Evolutionary conservation across 768 basidiomycete species (phyloP), one percentile per base, ranked within the genome.

Genomic region (Sistotremastrum niveocremeum): DNA sequence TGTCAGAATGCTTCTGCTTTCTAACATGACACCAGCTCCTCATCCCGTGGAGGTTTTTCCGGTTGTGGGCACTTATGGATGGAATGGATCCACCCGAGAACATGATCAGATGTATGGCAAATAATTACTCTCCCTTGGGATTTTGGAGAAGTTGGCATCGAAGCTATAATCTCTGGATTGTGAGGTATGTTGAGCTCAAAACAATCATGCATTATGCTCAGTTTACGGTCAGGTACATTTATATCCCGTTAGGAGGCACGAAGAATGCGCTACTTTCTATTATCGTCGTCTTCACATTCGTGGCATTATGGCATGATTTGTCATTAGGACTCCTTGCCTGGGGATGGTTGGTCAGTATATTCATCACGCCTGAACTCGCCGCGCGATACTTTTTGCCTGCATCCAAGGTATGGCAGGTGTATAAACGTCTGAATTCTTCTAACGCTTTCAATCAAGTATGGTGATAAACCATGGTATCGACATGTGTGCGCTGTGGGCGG

Each of bases 61-160:
- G 93, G 2, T 65, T 95, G 12, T 97, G 93, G 90, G 82, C 93
- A 2, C 66, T 98, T 20, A 60, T 76, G 5, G 87, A 90, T 55
- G 87, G 86, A 0, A 73, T 97, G 34, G 88, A 95, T 54, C 84
- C 90, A 0, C 95, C 94, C 0, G 95, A 99, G 62, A 99, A 99
- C 62, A 95, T 97, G 95, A 74, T 99, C 8, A 76, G 95, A n/a
- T 98, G 95, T 57, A 84, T 97, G 80, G 85, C 79, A 20, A 99
- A 98, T 61, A 98, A 97, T 60, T 97, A 97, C 59, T 95, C 93
- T 1, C 75, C 80, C 0, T 60, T 81, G 7, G 90, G 90, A 0
- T 98, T 99, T 62, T 98, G 95, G 95, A 65, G 90, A 51, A 82
- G 81, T 52, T 98, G 94, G 95, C 94, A 98, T 60, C 71, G 95